Evolutionary conservation across 352 stramenopile species (phyloP), one percentile per base, ranked within the genome.

Genomic region (Globisporangium iwayamae): DNA sequence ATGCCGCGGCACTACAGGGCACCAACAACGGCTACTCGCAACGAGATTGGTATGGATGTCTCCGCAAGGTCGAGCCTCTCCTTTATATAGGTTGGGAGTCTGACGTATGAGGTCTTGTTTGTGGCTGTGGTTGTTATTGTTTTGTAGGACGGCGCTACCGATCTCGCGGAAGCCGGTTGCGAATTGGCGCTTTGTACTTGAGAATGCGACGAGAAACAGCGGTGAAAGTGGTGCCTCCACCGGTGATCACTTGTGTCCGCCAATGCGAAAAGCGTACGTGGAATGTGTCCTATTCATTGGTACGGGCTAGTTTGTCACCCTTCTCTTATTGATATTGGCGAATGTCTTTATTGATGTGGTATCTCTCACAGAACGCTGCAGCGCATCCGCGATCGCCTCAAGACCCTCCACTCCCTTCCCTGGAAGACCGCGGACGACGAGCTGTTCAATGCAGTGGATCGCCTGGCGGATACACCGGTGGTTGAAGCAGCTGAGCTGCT

Each of bases 151-250:
- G 51, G 77, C 77, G 6, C 68, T 90, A n/a, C 77, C 81, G 16
- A 64, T 68, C 18, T 80, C 76, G 50, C 79, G 75, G 63, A 85
- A 81, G 36, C 81, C 81, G 9, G 73, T 85, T 41, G 81, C 81
- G n/a, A 90, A 90, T 60, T 90, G 81, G 81, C 73, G 77, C 41
- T 88, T 90, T 58, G 79, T 88, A 39, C 60, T 90, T 8, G 81
- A 90, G 56, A 75, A 87, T 34, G 72, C 63, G 70, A 63, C 54
- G 13, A 75, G 70, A 55, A 65, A 61, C 4, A 41, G 48, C 28
- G 8, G 9, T 8, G 25, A 30, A 2, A 25, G 8, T 7, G 36
- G 48, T 45, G 45, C 36, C 43, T 8, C 34, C 28, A 34, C 28
- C 13, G 46, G 32, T 8, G 66, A 68, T 54, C 39, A 39, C n/a